Conservation (phyloP, 2,329 filamentous ascomycete species). For the Fusarium sp. region DNA sequence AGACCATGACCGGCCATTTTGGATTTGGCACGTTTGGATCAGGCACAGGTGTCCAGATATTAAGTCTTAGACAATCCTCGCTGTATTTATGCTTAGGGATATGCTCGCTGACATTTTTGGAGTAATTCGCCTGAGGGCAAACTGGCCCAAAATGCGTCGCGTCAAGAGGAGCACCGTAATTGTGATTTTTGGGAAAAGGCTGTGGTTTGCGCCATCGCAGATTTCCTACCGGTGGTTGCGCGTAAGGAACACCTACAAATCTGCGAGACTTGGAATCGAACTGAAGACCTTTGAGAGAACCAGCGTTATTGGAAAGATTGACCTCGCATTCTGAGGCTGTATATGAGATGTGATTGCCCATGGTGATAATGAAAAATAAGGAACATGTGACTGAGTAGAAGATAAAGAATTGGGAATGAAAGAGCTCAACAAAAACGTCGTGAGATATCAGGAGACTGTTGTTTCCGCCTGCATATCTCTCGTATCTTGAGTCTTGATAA, state of each 20-base stretch:
- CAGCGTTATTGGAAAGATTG: background rate
- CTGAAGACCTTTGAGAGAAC: constrained; percentile 51
- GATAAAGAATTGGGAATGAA: background rate
- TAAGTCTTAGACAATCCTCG: constrained; percentile 7
- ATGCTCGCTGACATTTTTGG: constrained; percentile 23
- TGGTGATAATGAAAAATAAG: background rate
- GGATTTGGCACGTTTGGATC: background rate
- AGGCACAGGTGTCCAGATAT: constrained; percentile 15
- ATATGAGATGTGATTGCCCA: constrained; percentile 26
- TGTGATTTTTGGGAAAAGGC: background rate
- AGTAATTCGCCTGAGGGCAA: constrained; percentile 17
- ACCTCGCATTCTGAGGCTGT: constrained; percentile 8
- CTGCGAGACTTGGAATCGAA: constrained; percentile 52
- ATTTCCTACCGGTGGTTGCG: constrained; percentile 51
- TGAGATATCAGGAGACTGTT: background rate
- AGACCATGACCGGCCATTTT: constrained; percentile 52
- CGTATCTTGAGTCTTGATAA: background rate
- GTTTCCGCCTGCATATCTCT: background rate
- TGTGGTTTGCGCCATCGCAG: constrained; percentile 16
- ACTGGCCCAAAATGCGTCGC: background rate
- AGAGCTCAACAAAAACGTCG: background rate
- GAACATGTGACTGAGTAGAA: rapidly evolving
- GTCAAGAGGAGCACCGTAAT: background rate
- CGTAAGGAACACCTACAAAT: constrained; percentile 55
- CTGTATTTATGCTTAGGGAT: constrained; percentile 17